phyloP scores from a whole-genome alignment of 352 stramenopile genomes.

The Phytophthora pistaciae region DNA sequence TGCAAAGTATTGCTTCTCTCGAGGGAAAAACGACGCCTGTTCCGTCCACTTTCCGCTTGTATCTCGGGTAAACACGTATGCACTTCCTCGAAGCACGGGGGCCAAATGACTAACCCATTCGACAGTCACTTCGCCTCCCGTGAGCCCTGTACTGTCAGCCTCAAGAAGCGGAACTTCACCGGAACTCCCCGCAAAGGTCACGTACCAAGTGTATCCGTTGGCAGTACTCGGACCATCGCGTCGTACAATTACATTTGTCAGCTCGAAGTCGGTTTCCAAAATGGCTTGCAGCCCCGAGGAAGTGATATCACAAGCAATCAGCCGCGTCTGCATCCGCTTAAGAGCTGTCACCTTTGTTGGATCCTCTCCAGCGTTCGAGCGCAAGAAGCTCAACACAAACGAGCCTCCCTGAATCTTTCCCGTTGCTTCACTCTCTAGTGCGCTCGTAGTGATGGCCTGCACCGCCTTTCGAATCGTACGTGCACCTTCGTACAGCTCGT shows the following conservation, averaged over 20 bases:
- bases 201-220: constrained; percentile 82
- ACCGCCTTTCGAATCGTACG: constrained; percentile 82
- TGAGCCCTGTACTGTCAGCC: constrained; percentile 48
- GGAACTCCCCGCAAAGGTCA: constrained; percentile 77
- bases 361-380: constrained; percentile 28
- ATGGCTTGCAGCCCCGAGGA: constrained; percentile 49
- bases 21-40: constrained; percentile 93
- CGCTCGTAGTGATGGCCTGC: constrained; percentile 61
- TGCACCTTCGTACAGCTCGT: constrained; percentile 59
- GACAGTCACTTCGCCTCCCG: constrained; percentile 36
- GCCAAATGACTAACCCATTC: constrained; percentile 59
- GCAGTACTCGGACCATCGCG: constrained; percentile 57
- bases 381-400: constrained; percentile 61
- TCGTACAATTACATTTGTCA: constrained; percentile 77
- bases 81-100: constrained; percentile 69
- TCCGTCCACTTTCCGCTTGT: constrained; percentile 81
- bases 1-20: constrained; percentile 90
- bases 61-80: constrained; percentile 74
- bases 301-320: constrained; percentile 67
- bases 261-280: constrained; percentile 74
- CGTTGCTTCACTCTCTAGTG: constrained; percentile 20
- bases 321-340: constrained; percentile 43
- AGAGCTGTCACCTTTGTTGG: constrained; percentile 24
- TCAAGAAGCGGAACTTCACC: constrained; percentile 71
- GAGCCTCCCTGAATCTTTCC: constrained; percentile 42